These are phyloP conservation scores for Euptelea pleiosperma DNA, from an alignment of 164 flowering plant species.

Conservation along the genomic window DNA sequence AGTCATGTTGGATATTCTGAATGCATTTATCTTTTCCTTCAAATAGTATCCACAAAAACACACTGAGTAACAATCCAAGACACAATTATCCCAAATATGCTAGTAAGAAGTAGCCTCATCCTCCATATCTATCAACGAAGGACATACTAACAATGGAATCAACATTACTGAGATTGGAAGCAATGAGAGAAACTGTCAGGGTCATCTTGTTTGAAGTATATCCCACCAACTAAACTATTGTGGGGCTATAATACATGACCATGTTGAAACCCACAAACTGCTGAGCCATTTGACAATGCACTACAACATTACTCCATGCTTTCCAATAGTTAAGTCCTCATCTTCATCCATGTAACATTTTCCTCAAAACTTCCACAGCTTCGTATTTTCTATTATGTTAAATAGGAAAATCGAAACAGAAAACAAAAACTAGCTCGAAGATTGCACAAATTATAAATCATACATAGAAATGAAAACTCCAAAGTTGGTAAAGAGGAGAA, in stretches of 20 bases:
- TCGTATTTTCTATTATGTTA: conserved; percentile 51
- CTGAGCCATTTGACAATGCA: conserved; percentile 79
- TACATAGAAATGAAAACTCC: not conserved
- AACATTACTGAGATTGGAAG: conserved; percentile 72
- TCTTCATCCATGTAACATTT: conserved; percentile 36
- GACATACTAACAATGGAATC: conserved; percentile 70
- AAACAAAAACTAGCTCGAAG: not conserved
- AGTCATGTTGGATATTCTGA: no score
- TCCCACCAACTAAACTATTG: conserved; percentile 80
- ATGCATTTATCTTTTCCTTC: no score
- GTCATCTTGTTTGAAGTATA: conserved; percentile 79
- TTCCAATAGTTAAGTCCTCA: conserved; percentile 26
- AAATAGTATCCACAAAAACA: no score
- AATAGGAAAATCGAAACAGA: not conserved
- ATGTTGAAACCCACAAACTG: conserved; percentile 92
- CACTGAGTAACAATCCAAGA: conserved; percentile 30
- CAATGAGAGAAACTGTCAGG: conserved; percentile 70
- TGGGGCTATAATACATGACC: conserved; percentile 87
- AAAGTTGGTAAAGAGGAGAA: no score
- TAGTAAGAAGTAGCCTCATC: conserved; percentile 54
- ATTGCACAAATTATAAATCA: no score
- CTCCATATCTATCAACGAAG: conserved; percentile 67
- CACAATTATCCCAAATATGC: conserved; percentile 64
- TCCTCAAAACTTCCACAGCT: conserved; percentile 50
- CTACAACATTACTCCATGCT: conserved; percentile 39